phyloP scores from a whole-genome alignment of 2,329 filamentous ascomycete genomes.

The Cladophialophora carrionii region DNA sequence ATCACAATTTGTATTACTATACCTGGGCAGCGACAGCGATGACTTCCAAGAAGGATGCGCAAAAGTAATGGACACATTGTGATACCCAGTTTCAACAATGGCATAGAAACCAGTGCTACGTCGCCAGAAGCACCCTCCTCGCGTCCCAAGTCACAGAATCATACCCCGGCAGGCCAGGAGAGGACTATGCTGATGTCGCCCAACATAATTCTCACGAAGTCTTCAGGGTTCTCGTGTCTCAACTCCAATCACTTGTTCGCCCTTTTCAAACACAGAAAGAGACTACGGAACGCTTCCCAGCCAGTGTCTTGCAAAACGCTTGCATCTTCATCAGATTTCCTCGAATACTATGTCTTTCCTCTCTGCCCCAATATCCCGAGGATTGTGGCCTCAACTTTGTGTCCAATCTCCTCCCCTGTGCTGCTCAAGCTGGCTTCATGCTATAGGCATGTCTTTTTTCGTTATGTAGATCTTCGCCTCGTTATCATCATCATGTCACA shows the following conservation, averaged over 20 bases:
- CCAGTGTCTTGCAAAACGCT: background rate
- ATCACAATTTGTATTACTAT: slow-evolving; percentile 6
- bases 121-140: background rate
- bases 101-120: background rate
- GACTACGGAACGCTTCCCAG: background rate
- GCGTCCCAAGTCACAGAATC: background rate
- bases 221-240: background rate
- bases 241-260: background rate
- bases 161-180: background rate
- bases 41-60: slow-evolving; percentile 1
- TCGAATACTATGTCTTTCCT: background rate
- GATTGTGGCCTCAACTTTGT: background rate
- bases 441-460: background rate
- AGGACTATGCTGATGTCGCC: background rate
- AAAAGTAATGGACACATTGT: background rate
- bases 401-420: background rate
- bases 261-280: background rate
- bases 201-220: background rate
- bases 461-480: background rate
- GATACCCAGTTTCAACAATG: background rate
- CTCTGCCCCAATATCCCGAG: background rate
- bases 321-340: background rate
- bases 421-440: background rate
- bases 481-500: background rate
- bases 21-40: background rate